These are phyloP conservation scores for Postia placenta DNA, from an alignment of 768 basidiomycete species.

Conservation along the genomic window DNA sequence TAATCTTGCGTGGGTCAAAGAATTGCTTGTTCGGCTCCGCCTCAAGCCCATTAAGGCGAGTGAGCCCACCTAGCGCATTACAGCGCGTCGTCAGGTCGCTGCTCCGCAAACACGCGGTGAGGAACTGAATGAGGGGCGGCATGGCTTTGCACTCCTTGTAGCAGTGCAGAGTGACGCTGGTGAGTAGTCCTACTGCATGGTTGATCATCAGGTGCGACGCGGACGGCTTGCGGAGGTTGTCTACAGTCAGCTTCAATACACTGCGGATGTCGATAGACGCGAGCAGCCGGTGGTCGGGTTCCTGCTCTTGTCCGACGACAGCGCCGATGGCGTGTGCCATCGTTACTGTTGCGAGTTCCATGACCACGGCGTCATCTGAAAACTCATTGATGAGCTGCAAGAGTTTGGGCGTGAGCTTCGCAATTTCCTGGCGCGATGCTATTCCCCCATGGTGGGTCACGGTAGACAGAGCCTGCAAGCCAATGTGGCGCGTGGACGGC, in stretches of 20 bases:
- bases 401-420: slow-evolving; percentile 34
- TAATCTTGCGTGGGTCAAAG: slow-evolving; percentile 43
- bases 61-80: slow-evolving; percentile 44
- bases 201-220: slow-evolving; percentile 35
- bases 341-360: slow-evolving; percentile 43
- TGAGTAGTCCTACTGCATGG: slow-evolving; percentile 45
- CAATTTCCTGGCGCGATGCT: slow-evolving; percentile 42
- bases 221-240: slow-evolving; percentile 35
- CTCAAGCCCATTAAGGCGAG: slow-evolving; percentile 40
- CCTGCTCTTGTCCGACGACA: slow-evolving; percentile 15
- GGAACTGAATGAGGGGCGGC: slow-evolving; percentile 38
- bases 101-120: slow-evolving; percentile 50
- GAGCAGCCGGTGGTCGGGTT: slow-evolving; percentile 30
- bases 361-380: slow-evolving; percentile 41
- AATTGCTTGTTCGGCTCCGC: slow-evolving; percentile 35
- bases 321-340: slow-evolving; percentile 44
- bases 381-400: slow-evolving; percentile 37
- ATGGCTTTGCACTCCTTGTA: slow-evolving; percentile 36
- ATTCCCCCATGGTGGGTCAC: slow-evolving; percentile 56
- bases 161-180: slow-evolving; percentile 38
- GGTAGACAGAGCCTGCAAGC: slow-evolving; percentile 46
- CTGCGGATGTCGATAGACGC: slow-evolving; percentile 28
- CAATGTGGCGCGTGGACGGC: slow-evolving; percentile 42
- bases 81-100: slow-evolving; percentile 45
- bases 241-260: slow-evolving; percentile 37